Percentiles rank a stretch among this genome's conserved stretches.
Conservation (phyloP, 768 basidiomycete species). For the Xerocomellus chrysenteron region DNA sequence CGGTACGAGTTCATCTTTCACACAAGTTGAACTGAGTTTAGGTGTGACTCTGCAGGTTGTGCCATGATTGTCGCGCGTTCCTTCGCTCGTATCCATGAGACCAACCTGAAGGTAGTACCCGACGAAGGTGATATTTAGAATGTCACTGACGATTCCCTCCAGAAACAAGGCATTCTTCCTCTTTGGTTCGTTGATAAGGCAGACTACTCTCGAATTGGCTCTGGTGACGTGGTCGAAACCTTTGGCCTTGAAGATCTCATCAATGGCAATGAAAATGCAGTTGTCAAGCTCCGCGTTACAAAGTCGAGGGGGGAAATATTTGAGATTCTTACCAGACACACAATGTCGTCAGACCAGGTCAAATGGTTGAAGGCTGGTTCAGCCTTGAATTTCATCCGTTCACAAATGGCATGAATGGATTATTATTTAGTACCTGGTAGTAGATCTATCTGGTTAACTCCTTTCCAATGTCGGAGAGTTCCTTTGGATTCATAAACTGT, state of each 20-base stretch:
- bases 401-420: constrained; percentile 38
- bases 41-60: constrained; percentile 53
- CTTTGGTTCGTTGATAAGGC: constrained; percentile 88
- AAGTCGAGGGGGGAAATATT: constrained; percentile 61
- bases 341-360: constrained; percentile 86
- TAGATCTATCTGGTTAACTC: constrained; percentile 17
- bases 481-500: constrained; percentile 23
- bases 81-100: constrained; percentile 98
- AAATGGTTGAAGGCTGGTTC: constrained; percentile 89
- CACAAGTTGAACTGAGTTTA: background rate
- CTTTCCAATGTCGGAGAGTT: constrained; percentile 35
- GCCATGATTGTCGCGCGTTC: constrained; percentile 86
- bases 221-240: constrained; percentile 83
- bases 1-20: constrained; percentile 41
- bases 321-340: constrained; percentile 76
- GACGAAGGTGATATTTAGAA: background rate
- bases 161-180: constrained; percentile 98
- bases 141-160: constrained; percentile 9
- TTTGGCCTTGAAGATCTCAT: constrained; percentile 74
- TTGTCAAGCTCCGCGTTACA: constrained; percentile 61
- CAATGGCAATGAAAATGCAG: constrained; percentile 40
- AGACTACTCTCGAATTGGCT: constrained; percentile 81
- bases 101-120: constrained; percentile 79
- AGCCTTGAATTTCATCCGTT: constrained; percentile 86
- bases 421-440: background rate